phyloP scores from a whole-genome alignment of 345 rosid species.

The Rhodamnia rubescens region DNA sequence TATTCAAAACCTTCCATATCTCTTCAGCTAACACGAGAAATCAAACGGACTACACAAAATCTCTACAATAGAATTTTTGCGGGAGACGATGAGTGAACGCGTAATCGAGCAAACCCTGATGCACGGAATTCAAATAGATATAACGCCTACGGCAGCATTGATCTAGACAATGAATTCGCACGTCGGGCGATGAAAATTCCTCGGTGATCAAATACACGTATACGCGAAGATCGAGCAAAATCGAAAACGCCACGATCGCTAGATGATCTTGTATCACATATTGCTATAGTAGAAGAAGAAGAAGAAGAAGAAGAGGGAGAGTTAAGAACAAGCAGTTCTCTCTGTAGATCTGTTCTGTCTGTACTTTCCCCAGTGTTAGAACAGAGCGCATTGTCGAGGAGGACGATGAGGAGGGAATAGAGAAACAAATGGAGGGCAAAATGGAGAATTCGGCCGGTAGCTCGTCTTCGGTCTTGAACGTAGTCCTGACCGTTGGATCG shows the following conservation, averaged over 20 bases:
- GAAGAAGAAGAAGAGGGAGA: not conserved
- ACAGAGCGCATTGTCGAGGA: not conserved
- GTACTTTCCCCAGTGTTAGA: not conserved
- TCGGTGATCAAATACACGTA: not conserved
- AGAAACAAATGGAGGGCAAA: not conserved
- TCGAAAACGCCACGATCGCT: not conserved
- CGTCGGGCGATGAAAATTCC: not conserved
- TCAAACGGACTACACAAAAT: not conserved
- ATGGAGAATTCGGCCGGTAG: not conserved
- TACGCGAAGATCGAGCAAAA: not conserved
- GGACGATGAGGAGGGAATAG: not conserved
- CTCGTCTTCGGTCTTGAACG: not conserved
- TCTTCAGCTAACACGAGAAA: not conserved
- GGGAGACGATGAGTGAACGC: not conserved
- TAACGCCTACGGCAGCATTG: not conserved
- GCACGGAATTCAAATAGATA: not conserved
- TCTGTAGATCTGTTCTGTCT: not conserved
- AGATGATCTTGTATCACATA: not conserved
- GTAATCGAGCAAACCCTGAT: not conserved
- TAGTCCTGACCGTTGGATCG: not conserved
- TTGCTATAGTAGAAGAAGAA: not conserved
- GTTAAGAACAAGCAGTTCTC: not conserved
- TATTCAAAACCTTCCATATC: not conserved
- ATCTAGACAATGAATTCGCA: not conserved
- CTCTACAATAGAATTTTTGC: not conserved